phyloP scores from a whole-genome alignment of 2,329 filamentous ascomycete species.

The Microdochium bolleyi region DNA sequence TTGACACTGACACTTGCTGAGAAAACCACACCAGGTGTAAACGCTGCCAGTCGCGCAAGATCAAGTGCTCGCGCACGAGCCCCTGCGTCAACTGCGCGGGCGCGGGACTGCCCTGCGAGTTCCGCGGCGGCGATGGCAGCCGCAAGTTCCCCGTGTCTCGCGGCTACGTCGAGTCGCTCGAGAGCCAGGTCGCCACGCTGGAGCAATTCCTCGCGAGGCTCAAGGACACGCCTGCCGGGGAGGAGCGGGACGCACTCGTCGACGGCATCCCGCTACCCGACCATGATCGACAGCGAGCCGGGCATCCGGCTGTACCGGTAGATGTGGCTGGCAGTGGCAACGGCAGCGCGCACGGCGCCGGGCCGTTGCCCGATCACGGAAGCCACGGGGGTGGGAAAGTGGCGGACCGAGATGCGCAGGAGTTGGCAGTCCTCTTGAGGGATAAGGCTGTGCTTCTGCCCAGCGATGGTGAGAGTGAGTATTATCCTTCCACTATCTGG shows the following conservation, averaged over 20 bases:
- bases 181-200: conserved; percentile 3
- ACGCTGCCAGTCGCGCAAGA: conserved; percentile 2
- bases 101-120: conserved; percentile 7
- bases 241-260: conserved; percentile 17
- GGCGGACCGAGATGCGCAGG: too few species aligned
- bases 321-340: too few species aligned
- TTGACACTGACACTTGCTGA: neutral
- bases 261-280: conserved; percentile 24
- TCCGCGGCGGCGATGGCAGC: conserved; percentile 7
- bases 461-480: too few species aligned
- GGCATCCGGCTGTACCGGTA: too few species aligned
- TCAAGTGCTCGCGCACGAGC: conserved; percentile 9
- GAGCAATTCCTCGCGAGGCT: conserved; percentile 11
- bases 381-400: too few species aligned
- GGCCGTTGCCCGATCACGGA: too few species aligned
- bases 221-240: conserved; percentile 20
- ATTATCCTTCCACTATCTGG: too few species aligned
- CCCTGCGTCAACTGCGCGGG: conserved; percentile 8
- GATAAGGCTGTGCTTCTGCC: too few species aligned
- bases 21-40: neutral
- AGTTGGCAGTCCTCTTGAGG: too few species aligned
- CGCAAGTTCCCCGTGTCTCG: conserved; percentile 7
- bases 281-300: neutral
- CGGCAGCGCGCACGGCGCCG: too few species aligned
- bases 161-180: conserved; percentile 6